These are phyloP conservation scores for Diaporthe citrichinensis DNA, from an alignment of 2,329 filamentous ascomycete genomes.

Conservation along the genomic window DNA sequence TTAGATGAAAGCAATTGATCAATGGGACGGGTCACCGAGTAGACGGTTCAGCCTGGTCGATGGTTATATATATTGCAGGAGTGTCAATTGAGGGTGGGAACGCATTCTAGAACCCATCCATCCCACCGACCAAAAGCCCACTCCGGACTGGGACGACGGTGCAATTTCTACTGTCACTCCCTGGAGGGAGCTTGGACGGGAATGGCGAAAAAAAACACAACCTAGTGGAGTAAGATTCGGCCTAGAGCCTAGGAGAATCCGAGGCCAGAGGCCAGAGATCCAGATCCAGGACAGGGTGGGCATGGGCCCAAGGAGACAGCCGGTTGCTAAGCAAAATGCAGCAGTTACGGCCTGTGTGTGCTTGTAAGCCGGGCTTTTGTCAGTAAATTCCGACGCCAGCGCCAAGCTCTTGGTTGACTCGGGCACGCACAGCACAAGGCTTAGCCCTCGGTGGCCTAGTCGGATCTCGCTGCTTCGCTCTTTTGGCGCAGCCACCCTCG, in stretches of 20 bases:
- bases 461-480: conserved; percentile 32
- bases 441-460: neutral
- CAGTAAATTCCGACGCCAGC: conserved; percentile 12
- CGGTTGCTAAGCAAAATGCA: conserved; percentile 22
- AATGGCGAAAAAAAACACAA: conserved; percentile 14
- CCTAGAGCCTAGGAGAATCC: conserved; percentile 21
- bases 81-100: conserved; percentile 20
- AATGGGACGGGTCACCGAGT: conserved; percentile 13
- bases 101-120: conserved; percentile 13
- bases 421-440: conserved; percentile 4
- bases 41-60: conserved; percentile 1
- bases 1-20: conserved; percentile 24
- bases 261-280: conserved; percentile 18
- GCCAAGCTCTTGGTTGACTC: conserved; percentile 28
- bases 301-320: neutral
- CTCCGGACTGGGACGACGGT: neutral
- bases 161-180: conserved; percentile 14
- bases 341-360: neutral
- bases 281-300: neutral
- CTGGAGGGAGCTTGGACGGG: conserved; percentile 16
- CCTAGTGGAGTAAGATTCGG: conserved; percentile 28
- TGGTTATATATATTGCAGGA: neutral
- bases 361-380: conserved; percentile 24
- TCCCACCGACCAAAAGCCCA: neutral
- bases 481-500: conserved; percentile 1